Conservation (phyloP, 2,329 filamentous ascomycete species). For the Talaromyces sp. region DNA sequence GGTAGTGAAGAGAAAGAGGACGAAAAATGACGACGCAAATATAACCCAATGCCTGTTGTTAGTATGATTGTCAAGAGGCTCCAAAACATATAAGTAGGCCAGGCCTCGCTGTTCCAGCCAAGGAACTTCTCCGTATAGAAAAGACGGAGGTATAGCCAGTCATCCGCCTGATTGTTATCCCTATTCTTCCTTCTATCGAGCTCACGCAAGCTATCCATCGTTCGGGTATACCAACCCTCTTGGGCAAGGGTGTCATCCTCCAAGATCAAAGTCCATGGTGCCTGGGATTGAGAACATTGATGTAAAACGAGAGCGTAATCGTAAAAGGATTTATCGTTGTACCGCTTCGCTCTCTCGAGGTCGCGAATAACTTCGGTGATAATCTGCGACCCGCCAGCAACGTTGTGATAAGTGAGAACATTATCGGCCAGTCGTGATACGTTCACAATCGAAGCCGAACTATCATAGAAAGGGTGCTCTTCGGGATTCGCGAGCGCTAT, state of each 20-base stretch:
- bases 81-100: conserved; percentile 33
- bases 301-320: conserved; percentile 43
- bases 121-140: conserved; percentile 45
- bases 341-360: conserved; percentile 29
- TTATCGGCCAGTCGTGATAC: conserved; percentile 35
- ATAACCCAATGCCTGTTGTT: neutral
- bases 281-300: conserved; percentile 33
- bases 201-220: conserved; percentile 30
- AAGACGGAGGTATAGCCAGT: conserved; percentile 37
- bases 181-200: conserved; percentile 28
- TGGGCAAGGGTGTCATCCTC: conserved; percentile 46
- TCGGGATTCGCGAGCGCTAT: conserved; percentile 42
- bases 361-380: conserved; percentile 31
- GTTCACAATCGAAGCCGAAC: conserved; percentile 32
- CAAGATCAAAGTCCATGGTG: conserved; percentile 41
- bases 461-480: conserved; percentile 35
- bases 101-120: conserved; percentile 44
- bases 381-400: conserved; percentile 18
- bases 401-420: conserved; percentile 38
- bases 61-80: conserved; percentile 22
- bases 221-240: conserved; percentile 45
- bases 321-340: conserved; percentile 38
- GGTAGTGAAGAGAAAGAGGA: conserved; percentile 25
- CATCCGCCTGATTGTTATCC: neutral
- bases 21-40: conserved; percentile 11